Evolutionary conservation across 257 asterid genomes (phyloP).

Genomic region (Capsicum rhomboideum): DNA sequence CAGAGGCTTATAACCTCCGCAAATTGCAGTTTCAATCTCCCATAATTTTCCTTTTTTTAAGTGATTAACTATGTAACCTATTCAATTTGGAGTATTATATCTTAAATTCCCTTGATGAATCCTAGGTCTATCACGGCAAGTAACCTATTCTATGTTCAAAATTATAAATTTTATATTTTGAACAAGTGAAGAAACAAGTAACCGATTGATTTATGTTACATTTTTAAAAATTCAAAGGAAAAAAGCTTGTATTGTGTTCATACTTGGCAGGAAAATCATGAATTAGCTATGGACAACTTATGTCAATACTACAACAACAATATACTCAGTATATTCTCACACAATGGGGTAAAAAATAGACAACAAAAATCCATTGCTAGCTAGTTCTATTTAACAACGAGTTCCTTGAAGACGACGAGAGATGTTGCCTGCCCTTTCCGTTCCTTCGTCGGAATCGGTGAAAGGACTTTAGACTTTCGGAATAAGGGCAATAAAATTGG

Average conservation of each 20-base stretch:
- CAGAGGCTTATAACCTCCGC: too few relatives aligned
- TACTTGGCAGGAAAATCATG: not conserved
- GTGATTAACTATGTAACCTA: too few relatives aligned
- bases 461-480: too few relatives aligned
- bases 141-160: not conserved
- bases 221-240: not conserved
- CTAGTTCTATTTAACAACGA: not conserved
- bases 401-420: too few relatives aligned
- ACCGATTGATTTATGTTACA: not conserved
- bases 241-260: not conserved
- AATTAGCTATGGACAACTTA: not conserved
- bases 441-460: too few relatives aligned
- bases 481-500: too few relatives aligned
- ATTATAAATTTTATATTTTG: not conserved
- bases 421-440: too few relatives aligned
- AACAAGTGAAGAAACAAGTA: not conserved
- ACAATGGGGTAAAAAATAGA: not conserved
- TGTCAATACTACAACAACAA: too few relatives aligned
- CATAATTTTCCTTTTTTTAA: too few relatives aligned
- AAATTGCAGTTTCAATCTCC: too few relatives aligned
- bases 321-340: too few relatives aligned
- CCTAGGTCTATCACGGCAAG: not conserved
- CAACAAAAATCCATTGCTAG: not conserved
- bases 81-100: not conserved
- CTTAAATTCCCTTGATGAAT: not conserved